Evolutionary conservation across 345 rosid genomes (phyloP), one percentile per base, ranked within the genome.

Genomic region (Lepidium didymum): DNA sequence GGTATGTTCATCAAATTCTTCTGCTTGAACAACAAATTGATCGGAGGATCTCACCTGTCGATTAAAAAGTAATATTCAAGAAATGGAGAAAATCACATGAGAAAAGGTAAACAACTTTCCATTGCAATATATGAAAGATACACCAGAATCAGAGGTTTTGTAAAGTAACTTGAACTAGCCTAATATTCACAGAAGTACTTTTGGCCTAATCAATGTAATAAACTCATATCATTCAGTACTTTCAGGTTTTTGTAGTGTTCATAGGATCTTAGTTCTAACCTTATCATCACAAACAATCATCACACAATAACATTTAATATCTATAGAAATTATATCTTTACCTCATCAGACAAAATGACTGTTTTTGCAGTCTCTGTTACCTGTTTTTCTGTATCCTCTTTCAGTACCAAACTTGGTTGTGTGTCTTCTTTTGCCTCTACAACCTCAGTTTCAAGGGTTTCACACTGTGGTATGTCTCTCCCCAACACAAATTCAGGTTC

Each of bases 341-440:
- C 89, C 87, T 81, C 78, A 62, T 82, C 62, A 31, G 80, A 56
- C 44, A 62, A 56, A 56, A 74, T 79, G 59, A 36, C 58, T 2
- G 37, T 67, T 69, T 77, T 68, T 62, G 9, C 59, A 5, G 40
- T 66, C 74, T 78, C 79, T 13, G 69, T 52, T 45, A 25, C 63
- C 10, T 25, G 52, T 36, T 25, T 9, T 25, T 69, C 81, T 65
- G 74, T 67, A 44, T 25, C 38, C 49, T 63, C 61, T 42, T 36
- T 46, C 53, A 44, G 15, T 54, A 44, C 40, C 9, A 36, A 19
- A 43, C 34, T 44, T 33, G 14, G 46, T 44, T 62, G 35, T 45
- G 25, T 11, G 61, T 62, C 55, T 53, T 52, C 27, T 51, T 11
- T 43, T n/a, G 19, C 18, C 40, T 57, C 57, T 49, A 34, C 33